Conservation (phyloP, 1,284 basidiomycete species). For the Hemileia vastatrix region DNA sequence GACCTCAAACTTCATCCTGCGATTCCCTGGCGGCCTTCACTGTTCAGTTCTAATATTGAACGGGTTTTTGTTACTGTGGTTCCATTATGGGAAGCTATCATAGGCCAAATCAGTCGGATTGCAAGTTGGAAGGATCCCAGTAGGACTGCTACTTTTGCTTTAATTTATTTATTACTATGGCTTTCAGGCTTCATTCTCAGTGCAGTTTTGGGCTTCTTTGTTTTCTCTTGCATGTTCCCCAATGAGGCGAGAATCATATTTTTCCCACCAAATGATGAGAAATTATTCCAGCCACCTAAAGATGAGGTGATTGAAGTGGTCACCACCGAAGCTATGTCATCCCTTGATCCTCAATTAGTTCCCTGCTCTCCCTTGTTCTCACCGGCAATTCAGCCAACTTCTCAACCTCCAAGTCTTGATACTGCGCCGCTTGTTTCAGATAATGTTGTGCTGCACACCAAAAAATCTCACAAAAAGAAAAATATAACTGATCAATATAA, state of each 20-base stretch:
- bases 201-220: not conserved
- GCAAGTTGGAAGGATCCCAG: constrained; percentile 11
- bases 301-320: too few relatives aligned
- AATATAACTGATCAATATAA: constrained; percentile 20
- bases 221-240: constrained; percentile 1
- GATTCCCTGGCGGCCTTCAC: not conserved
- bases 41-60: constrained; percentile 7
- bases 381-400: too few relatives aligned
- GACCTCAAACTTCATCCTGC: constrained; percentile 10
- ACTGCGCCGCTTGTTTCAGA: too few relatives aligned
- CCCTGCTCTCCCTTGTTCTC: too few relatives aligned
- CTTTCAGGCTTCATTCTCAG: not conserved
- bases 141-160: constrained; percentile 12
- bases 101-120: constrained; percentile 7
- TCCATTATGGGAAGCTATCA: constrained; percentile 4
- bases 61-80: constrained; percentile 1
- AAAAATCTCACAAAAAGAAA: too few relatives aligned
- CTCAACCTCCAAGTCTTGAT: too few relatives aligned
- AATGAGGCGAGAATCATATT: not conserved
- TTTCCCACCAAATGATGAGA: constrained; percentile 12
- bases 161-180: constrained; percentile 9
- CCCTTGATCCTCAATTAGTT: too few relatives aligned
- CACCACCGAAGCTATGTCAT: too few relatives aligned
- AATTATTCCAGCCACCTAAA: too few relatives aligned
- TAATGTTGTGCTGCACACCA: too few relatives aligned